These are phyloP conservation scores for Pyricularia pennisetigena DNA, from an alignment of 2,329 filamentous ascomycete species.

Conservation along the genomic window DNA sequence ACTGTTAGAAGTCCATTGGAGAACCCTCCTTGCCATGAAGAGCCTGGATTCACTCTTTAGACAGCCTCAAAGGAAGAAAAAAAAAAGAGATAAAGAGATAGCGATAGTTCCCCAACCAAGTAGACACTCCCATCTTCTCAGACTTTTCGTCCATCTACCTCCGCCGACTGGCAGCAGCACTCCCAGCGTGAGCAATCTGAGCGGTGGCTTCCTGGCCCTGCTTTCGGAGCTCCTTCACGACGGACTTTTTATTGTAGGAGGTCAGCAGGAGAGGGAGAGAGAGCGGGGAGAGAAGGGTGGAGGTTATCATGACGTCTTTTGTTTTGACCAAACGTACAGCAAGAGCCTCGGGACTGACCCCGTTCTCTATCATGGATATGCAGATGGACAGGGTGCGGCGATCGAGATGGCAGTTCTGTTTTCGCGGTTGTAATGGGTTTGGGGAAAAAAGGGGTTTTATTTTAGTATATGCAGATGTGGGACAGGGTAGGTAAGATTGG, in stretches of 20 bases:
- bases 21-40: not conserved
- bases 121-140: not conserved
- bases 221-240: slow-evolving; percentile 49
- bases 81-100: not conserved
- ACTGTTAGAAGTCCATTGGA: not conserved
- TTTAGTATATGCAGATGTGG: not conserved
- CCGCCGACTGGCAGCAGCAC: slow-evolving; percentile 10
- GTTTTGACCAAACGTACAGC: slow-evolving; percentile 55
- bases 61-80: not conserved
- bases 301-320: no score
- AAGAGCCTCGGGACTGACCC: slow-evolving; percentile 89
- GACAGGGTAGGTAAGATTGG: not conserved
- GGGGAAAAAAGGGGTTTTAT: not conserved
- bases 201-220: slow-evolving; percentile 42
- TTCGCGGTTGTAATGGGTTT: not conserved
- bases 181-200: slow-evolving; percentile 21
- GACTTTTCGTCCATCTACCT: slow-evolving; percentile 7
- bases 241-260: slow-evolving; percentile 29
- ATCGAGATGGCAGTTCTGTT: slow-evolving; percentile 86
- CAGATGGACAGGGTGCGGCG: slow-evolving; percentile 86
- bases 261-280: no score
- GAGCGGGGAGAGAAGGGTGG: not conserved
- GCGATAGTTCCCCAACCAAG: no score
- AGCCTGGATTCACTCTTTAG: not conserved
- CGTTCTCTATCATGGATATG: slow-evolving; percentile 94